These are phyloP conservation scores for Zygosaccharomyces siamensis DNA, from an alignment of 805 yeast species.

Conservation along the genomic window DNA sequence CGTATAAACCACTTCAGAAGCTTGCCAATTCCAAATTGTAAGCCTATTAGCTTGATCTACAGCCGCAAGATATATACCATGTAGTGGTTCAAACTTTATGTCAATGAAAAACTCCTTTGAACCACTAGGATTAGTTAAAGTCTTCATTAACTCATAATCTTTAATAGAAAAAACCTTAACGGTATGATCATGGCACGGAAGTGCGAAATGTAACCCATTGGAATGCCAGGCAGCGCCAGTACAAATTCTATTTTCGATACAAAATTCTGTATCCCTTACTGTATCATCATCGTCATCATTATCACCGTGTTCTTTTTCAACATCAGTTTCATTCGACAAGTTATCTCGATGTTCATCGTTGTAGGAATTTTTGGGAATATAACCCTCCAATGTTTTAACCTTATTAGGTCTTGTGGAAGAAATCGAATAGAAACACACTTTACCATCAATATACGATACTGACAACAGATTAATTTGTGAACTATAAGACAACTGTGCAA, in stretches of 20 bases:
- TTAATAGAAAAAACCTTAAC: conserved; percentile 41
- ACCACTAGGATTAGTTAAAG: conserved; percentile 15
- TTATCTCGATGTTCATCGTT: conserved; percentile 29
- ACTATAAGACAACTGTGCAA: conserved; percentile 52
- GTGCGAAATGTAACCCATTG: conserved; percentile 60
- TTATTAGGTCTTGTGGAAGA: conserved; percentile 52
- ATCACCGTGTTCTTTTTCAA: conserved; percentile 41
- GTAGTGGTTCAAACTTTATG: conserved; percentile 52
- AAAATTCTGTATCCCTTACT: conserved; percentile 31
- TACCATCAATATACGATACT: conserved; percentile 56
- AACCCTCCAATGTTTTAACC: conserved; percentile 41
- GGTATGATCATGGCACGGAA: conserved; percentile 51
- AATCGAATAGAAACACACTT: conserved; percentile 46
- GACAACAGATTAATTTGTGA: conserved; percentile 53
- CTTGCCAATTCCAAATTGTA: conserved; percentile 50
- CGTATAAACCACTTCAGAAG: conserved; percentile 33
- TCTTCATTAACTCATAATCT: conserved; percentile 24
- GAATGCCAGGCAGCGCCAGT: conserved; percentile 67
- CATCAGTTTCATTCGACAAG: conserved; percentile 13
- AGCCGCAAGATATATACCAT: conserved; percentile 57
- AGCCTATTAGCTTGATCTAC: conserved; percentile 48
- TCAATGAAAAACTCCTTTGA: conserved; percentile 40
- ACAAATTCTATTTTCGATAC: conserved; percentile 41
- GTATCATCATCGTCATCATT: conserved; percentile 33
- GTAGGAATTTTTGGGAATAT: conserved; percentile 34